Percentiles rank a stretch among this genome's conserved stretches.
phyloP scores from a whole-genome alignment of 2,329 filamentous ascomycete species.

The Neocucurbitaria cava region DNA sequence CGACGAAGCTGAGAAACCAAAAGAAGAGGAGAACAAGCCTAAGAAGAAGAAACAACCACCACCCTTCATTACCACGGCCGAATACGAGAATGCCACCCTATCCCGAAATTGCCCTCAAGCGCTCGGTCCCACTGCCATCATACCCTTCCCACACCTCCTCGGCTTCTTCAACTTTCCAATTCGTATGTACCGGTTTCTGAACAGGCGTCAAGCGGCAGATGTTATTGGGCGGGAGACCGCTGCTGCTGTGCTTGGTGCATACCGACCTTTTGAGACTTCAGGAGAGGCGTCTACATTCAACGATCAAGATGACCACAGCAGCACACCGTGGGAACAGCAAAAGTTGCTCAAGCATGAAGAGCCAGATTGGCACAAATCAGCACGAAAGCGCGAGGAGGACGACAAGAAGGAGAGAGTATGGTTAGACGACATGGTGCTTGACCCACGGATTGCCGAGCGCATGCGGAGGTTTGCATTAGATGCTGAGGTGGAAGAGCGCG shows the following conservation, averaged over 20 bases:
- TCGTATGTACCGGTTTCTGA: constrained; percentile 87
- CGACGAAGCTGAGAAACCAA: constrained; percentile 38
- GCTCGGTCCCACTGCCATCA: constrained; percentile 74
- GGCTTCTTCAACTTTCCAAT: constrained; percentile 91
- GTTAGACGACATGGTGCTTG: constrained; percentile 75
- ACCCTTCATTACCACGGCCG: constrained; percentile 74
- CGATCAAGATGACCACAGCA: constrained; percentile 41
- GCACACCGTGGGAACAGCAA: constrained; percentile 65
- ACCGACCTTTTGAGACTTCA: constrained; percentile 53
- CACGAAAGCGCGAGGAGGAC: constrained; percentile 62
- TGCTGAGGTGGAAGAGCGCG: constrained; percentile 73
- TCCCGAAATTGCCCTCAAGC: constrained; percentile 71
- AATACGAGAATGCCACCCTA: constrained; percentile 72
- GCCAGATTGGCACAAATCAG: constrained; percentile 82
- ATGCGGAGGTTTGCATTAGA: constrained; percentile 81
- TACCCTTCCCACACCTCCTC: constrained; percentile 87
- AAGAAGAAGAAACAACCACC: constrained; percentile 66
- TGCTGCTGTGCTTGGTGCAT: constrained; percentile 73
- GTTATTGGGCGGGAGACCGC: constrained; percentile 87
- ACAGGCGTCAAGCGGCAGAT: constrained; percentile 83
- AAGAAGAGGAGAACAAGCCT: constrained; percentile 53
- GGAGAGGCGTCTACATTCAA: constrained; percentile 36
- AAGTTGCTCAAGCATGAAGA: constrained; percentile 74
- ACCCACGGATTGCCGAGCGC: constrained; percentile 74
- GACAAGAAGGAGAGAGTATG: constrained; percentile 69